These are phyloP conservation scores for Botryosphaeria dothidea DNA, from an alignment of 2,329 filamentous ascomycete species.

Conservation along the genomic window DNA sequence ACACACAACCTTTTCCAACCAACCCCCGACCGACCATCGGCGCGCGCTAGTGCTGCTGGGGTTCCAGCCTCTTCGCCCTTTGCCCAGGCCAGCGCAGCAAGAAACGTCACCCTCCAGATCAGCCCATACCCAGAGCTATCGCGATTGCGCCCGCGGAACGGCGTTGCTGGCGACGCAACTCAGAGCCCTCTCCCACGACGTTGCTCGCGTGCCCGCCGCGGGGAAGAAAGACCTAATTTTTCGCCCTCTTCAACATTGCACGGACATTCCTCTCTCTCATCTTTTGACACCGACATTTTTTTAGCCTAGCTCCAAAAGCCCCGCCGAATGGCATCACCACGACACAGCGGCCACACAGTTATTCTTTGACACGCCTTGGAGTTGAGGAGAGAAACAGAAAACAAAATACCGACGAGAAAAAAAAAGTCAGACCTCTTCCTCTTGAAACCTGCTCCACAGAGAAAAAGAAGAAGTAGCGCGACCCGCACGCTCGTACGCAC, in stretches of 20 bases:
- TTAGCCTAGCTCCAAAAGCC: no score
- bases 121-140: neutral
- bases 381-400: neutral
- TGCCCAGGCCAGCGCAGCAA: neutral
- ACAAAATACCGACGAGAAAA: neutral
- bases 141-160: neutral
- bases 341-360: neutral
- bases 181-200: neutral
- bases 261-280: neutral
- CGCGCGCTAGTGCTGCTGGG: conserved; percentile 1
- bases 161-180: neutral
- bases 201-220: neutral
- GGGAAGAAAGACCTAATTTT: neutral
- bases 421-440: no score
- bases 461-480: no score
- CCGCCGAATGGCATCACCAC: neutral
- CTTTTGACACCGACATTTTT: no score
- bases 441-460: no score
- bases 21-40: neutral
- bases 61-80: neutral
- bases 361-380: neutral
- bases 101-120: neutral
- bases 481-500: no score
- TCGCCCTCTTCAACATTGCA: neutral
- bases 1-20: neutral